A percentile compares a stretch with the other conserved stretches of the same genome.
phyloP scores from a whole-genome alignment of 2,329 filamentous ascomycete species.

The Botryotinia narcissicola region DNA sequence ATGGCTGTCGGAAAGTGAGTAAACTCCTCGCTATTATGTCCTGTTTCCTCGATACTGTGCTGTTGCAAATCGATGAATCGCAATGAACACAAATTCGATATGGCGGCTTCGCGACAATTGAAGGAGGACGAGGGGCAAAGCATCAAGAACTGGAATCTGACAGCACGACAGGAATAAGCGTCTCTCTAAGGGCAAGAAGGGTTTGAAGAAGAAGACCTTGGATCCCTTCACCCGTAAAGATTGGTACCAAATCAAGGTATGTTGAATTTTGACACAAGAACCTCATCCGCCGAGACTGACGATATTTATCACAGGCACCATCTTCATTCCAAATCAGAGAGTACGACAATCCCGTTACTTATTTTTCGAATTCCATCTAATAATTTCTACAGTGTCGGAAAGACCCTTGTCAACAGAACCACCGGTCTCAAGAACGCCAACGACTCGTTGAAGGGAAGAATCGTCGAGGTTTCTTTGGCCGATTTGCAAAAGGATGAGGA shows the following conservation, averaged over 20 bases:
- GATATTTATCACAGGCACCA: conserved; percentile 62
- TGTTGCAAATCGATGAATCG: conserved; percentile 16
- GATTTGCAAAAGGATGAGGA: conserved; percentile 99
- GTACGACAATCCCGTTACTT: conserved; percentile 50
- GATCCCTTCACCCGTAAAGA: conserved; percentile 99
- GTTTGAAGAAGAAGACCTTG: conserved; percentile 98
- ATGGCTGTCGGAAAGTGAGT: conserved; percentile 82
- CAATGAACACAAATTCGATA: background rate
- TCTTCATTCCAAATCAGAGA: conserved; percentile 95
- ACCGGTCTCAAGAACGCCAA: conserved; percentile 99
- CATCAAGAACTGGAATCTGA: conserved; percentile 32
- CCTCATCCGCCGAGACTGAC: conserved; percentile 31
- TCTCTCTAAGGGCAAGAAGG: conserved; percentile 99
- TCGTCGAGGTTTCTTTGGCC: conserved; percentile 97
- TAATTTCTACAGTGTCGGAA: conserved; percentile 75
- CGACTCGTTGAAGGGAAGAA: conserved; percentile 96
- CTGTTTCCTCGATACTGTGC: background rate
- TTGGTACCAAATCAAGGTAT: conserved; percentile 96
- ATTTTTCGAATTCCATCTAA: conserved; percentile 38
- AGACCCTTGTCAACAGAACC: conserved; percentile 98
- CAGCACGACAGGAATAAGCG: conserved; percentile 82
- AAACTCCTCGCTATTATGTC: conserved; percentile 22
- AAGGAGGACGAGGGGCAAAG: conserved; percentile 28
- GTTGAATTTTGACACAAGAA: conserved; percentile 31
- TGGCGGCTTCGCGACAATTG: conserved; percentile 3